Base-by-base conservation (phyloP, 1,139 yeast species). In the Petasospora rhodanensis region DNA sequence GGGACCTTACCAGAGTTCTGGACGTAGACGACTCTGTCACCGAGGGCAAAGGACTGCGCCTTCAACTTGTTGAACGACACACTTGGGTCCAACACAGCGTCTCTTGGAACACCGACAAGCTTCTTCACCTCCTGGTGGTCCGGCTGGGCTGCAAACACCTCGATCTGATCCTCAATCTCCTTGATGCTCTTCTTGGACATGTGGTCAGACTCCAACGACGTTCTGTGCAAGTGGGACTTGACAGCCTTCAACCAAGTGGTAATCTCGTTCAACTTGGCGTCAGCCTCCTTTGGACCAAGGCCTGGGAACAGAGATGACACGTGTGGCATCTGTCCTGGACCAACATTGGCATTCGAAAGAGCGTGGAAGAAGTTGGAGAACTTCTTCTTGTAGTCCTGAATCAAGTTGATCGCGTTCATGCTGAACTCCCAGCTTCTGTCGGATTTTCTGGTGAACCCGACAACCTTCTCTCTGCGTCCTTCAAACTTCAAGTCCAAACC, bases 1-100 rank as follows among this genome's bases (percentile, higher is more conserved):
- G 96, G 95, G 12, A 89, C 95, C 53, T 86, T 87, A 38, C 97
- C 97, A 23, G 84, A 79, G 49, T 80, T 86, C 51, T 83, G 81
- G 16, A 87, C 84, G 49, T 85, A 87, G 21, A 84, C 74, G 24
- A 93, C 85, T 41, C 98, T 74, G 53, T 91, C 97, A 48, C 98
- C 98, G 23, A 93, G 67, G 23, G 73, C 73, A 54, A 91, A 93
- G 32, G 68, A 64, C 62, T 93, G 99, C 31, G 73, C 70, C 42
- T 82, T 73, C 47, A 93, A 68, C 45, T 79, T 68, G 50, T 82
- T 79, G 52, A 75, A 75, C 1, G 96, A 84, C 30, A 72, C 76
- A 29, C 73, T 64, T 7, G 96, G 94, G 45, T 82, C 77, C 42
- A 93, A 66, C 19, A 91, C 70, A 1, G 96, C 96, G 32, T 75